Evolutionary conservation across 1,284 basidiomycete species (phyloP), one percentile per base, ranked within the genome.

Genomic region (Melampsora larici-populina): DNA sequence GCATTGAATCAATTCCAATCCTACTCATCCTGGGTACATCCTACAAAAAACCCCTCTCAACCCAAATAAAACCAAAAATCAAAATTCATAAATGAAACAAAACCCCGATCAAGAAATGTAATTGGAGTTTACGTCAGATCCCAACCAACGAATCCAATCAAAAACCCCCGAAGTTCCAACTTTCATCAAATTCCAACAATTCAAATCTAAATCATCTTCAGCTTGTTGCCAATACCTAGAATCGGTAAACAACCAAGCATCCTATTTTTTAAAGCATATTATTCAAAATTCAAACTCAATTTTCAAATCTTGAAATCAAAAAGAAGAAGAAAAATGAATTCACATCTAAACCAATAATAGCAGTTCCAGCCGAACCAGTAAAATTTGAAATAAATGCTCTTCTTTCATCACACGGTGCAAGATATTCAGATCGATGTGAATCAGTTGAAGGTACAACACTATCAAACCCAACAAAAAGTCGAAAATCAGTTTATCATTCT

Each of bases 161-260:
- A 75, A 63, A 13, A 82, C 81, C n/a, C 79, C 79, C n/a, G 65
- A 70, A 21, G 74, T 74, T 18, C 92, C 93, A 1, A 90, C 89
- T 72, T 87, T 86, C 73, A 93, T 87, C 49, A 95, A 81, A 17
- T 86, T 86, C 94, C 94, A 97, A 80, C 81, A 80, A 48, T 92
- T 89, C 24, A 84, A 80, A 82, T 94, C 91, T 21, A 94, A 84
- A 82, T 95, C 89, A 15, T 89, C 86, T 11, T 87, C 87, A 7
- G 94, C 93, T 84, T 94, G 93, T 1, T 90, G 83, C 90, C 92
- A 96, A 84, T 97, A 97, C 36, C 93, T 88, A 33, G 93, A 92
- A 84, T 97, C 94, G 26, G 90, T 91, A 80, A 95, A 87, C 36
- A 97, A 86, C 48, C 83, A 81, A 17, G 81, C 80, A 15, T 82